Percentiles rank a stretch among this genome's conserved stretches.
Evolutionary conservation across 495 filamentous ascomycete genomes (phyloP).

Genomic region (Elaphomyces granulatus): DNA sequence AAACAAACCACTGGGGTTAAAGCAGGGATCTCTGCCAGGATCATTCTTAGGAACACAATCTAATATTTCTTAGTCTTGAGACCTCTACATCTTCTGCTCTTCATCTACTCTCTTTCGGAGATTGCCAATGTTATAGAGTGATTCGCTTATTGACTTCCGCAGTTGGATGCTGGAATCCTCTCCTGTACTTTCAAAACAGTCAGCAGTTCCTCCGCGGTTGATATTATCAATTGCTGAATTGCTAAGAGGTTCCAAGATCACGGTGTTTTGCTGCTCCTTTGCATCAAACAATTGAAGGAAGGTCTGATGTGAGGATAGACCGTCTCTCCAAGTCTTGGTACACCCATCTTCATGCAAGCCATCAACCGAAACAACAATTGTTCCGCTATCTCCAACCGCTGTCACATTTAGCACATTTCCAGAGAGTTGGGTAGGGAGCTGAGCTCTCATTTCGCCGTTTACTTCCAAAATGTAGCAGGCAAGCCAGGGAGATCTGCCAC

Average conservation of each 20-base stretch:
- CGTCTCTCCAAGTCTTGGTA: constrained; percentile 20
- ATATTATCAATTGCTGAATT: constrained; percentile 15
- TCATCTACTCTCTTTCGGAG: constrained; percentile 52
- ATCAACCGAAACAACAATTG: constrained; percentile 45
- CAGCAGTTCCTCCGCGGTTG: constrained; percentile 23
- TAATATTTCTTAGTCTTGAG: no score
- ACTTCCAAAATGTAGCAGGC: constrained; percentile 39
- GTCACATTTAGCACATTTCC: constrained; percentile 50
- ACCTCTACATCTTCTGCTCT: constrained; percentile 6
- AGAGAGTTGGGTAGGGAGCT: constrained; percentile 31
- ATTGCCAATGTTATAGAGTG: constrained; percentile 56
- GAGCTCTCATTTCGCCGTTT: constrained; percentile 29
- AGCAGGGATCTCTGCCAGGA: no score
- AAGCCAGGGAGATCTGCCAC: constrained; percentile 42
- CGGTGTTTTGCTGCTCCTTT: constrained; percentile 4
- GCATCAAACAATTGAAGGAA: constrained; percentile 20
- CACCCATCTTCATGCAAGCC: constrained; percentile 29
- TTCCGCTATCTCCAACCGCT: constrained; percentile 14
- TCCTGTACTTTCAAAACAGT: constrained; percentile 17
- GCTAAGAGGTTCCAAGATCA: constrained; percentile 15
- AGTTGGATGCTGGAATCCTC: constrained; percentile 12
- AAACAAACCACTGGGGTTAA: no score
- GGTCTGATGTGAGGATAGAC: constrained; percentile 7
- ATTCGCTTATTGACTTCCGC: constrained; percentile 25
- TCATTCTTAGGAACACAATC: no score